A percentile compares a stretch with the other conserved stretches of the same genome.
phyloP scores from a whole-genome alignment of 108 stramenopile genomes.

The Chaetoceros tenuissimus region DNA sequence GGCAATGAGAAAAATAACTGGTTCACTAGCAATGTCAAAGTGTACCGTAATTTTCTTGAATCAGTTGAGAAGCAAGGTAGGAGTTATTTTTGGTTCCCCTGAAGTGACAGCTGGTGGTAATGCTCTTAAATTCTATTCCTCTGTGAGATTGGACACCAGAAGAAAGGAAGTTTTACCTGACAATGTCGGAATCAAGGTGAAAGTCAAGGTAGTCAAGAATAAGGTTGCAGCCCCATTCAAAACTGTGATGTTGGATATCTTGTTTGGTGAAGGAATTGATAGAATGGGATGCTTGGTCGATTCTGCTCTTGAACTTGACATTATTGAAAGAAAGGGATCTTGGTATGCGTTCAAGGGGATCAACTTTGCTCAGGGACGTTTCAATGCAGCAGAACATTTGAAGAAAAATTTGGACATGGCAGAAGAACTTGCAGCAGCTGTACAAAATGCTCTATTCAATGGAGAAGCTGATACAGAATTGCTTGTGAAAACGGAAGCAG shows the following conservation, averaged over 20 bases:
- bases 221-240: constrained; percentile 93
- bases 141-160: constrained; percentile 82
- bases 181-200: constrained; percentile 80
- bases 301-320: constrained; percentile 70
- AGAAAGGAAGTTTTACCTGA: constrained; percentile 87
- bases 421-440: constrained; percentile 41
- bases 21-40: constrained; percentile 67
- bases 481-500: background rate
- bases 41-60: constrained; percentile 92
- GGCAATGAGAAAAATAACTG: constrained; percentile 93
- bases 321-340: constrained; percentile 75
- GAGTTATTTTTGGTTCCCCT: constrained; percentile 88
- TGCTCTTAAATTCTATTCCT: constrained; percentile 92
- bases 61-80: constrained; percentile 86
- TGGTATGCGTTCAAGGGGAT: constrained; percentile 76
- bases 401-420: constrained; percentile 44
- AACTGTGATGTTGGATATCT: constrained; percentile 74
- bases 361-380: constrained; percentile 79
- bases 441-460: constrained; percentile 39
- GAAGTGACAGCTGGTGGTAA: constrained; percentile 96
- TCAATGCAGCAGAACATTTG: constrained; percentile 51
- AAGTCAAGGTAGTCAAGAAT: constrained; percentile 94
- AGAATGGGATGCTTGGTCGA: constrained; percentile 76
- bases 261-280: constrained; percentile 85
- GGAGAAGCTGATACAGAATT: background rate